Percentiles rank a stretch among this genome's conserved stretches.
phyloP scores from a whole-genome alignment of 2,329 filamentous ascomycete genomes.

The Exophiala mesophila region DNA sequence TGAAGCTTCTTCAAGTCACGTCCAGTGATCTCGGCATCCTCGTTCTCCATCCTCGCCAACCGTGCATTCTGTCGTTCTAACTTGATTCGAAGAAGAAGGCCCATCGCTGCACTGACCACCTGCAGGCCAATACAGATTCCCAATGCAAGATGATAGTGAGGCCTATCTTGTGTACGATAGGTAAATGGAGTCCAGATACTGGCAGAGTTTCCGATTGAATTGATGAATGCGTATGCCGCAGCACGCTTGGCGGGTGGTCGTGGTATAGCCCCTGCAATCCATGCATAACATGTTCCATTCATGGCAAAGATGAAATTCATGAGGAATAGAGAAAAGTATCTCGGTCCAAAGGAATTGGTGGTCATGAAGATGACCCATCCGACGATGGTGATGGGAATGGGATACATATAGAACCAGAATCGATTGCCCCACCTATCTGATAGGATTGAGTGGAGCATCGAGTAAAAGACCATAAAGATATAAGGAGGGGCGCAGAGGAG shows the following conservation, averaged over 20 bases:
- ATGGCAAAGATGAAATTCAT: constrained; percentile 53
- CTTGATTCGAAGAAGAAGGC: constrained; percentile 34
- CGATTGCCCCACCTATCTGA: constrained; percentile 45
- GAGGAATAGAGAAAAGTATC: constrained; percentile 54
- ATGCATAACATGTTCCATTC: constrained; percentile 47
- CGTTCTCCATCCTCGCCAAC: constrained; percentile 47
- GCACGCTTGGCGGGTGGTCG: constrained; percentile 53
- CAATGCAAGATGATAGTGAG: constrained; percentile 40
- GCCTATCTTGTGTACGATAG: constrained; percentile 37
- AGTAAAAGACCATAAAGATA: constrained; percentile 50
- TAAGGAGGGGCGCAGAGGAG: constrained; percentile 52
- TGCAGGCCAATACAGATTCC: constrained; percentile 40
- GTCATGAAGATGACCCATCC: constrained; percentile 55
- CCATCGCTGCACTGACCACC: constrained; percentile 32
- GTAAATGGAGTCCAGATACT: constrained; percentile 51
- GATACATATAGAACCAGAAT: constrained; percentile 51
- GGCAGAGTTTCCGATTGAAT: constrained; percentile 50
- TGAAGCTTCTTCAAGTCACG: constrained; percentile 44
- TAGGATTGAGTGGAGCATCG: constrained; percentile 40
- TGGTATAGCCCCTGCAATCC: constrained; percentile 49
- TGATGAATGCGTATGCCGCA: constrained; percentile 52
- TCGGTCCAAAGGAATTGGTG: constrained; percentile 46
- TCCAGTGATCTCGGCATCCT: constrained; percentile 40
- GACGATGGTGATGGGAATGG: constrained; percentile 48
- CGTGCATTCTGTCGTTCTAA: constrained; percentile 45